These are phyloP conservation scores for Cystobasidium tubakii DNA, from an alignment of 768 basidiomycete species.

Conservation along the genomic window DNA sequence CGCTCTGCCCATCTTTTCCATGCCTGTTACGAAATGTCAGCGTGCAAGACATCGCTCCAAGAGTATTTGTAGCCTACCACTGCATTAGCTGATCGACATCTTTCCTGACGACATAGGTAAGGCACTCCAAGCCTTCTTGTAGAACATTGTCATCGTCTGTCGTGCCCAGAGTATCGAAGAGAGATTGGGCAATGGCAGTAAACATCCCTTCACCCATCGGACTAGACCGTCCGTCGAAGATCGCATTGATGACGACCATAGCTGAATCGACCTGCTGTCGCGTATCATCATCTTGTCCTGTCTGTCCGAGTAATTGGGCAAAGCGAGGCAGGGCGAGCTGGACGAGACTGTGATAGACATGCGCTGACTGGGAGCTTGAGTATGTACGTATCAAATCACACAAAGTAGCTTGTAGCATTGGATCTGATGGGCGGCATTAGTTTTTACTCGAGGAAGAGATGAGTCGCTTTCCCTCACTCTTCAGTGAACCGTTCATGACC, in stretches of 20 bases:
- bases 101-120: constrained; percentile 80
- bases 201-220: constrained; percentile 67
- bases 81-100: constrained; percentile 72
- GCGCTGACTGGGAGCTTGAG: constrained; percentile 58
- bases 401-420: constrained; percentile 76
- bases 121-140: constrained; percentile 64
- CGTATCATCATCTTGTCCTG: constrained; percentile 54
- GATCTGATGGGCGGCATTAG: constrained; percentile 57
- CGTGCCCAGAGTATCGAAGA: constrained; percentile 64
- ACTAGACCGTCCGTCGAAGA: constrained; percentile 63
- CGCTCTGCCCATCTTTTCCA: constrained; percentile 62
- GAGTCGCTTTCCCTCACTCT: not conserved
- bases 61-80: constrained; percentile 54
- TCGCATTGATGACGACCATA: constrained; percentile 69
- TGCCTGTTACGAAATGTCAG: constrained; percentile 45
- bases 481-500: constrained; percentile 16
- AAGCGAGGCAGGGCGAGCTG: constrained; percentile 68
- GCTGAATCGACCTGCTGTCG: constrained; percentile 68
- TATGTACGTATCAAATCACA: constrained; percentile 71
- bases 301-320: constrained; percentile 58
- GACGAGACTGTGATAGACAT: constrained; percentile 67
- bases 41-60: not conserved
- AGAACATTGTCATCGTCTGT: constrained; percentile 77
- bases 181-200: constrained; percentile 62
- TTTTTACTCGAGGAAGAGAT: constrained; percentile 18